Evolutionary conservation across 306 rosid species (phyloP).

Genomic region (Quercus variabilis): DNA sequence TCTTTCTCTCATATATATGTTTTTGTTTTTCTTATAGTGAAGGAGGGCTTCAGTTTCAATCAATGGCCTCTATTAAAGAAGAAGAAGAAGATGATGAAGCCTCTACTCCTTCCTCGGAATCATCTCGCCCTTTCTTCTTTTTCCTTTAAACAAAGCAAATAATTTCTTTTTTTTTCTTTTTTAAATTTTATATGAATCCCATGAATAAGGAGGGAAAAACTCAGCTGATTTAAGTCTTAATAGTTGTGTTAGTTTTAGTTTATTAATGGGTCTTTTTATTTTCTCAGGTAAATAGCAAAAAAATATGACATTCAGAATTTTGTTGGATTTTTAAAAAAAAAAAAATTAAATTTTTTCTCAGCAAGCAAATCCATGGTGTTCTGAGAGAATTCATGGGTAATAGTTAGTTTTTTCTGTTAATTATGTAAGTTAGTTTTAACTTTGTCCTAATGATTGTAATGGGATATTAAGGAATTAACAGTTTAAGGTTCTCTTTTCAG

Average conservation of each 20-base stretch:
- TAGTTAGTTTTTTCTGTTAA: not conserved
- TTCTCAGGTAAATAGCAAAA: not conserved
- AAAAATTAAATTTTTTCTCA: not conserved
- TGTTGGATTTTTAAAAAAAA: not conserved
- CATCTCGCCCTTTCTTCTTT: not conserved
- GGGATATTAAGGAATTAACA: not conserved
- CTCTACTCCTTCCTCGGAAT: conserved; percentile 50
- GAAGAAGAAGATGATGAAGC: conserved; percentile 37
- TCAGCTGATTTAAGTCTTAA: not conserved
- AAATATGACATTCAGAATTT: not conserved
- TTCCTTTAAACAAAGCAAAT: not conserved
- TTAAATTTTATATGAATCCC: not conserved
- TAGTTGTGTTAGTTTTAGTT: not conserved
- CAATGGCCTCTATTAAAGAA: conserved; percentile 45
- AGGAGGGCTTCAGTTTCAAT: not conserved
- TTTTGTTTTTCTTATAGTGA: not conserved
- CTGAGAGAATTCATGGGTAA: not conserved
- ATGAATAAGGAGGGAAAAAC: not conserved
- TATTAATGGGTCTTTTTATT: not conserved
- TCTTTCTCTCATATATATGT: not conserved
- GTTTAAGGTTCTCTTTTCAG: conserved; percentile 32
- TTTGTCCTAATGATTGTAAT: not conserved
- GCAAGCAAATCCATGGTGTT: not conserved
- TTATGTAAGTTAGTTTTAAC: not conserved
- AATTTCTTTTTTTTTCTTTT: not conserved